Evolutionary conservation across 2,329 filamentous ascomycete species (phyloP).

Genomic region (Diaporthe citri): DNA sequence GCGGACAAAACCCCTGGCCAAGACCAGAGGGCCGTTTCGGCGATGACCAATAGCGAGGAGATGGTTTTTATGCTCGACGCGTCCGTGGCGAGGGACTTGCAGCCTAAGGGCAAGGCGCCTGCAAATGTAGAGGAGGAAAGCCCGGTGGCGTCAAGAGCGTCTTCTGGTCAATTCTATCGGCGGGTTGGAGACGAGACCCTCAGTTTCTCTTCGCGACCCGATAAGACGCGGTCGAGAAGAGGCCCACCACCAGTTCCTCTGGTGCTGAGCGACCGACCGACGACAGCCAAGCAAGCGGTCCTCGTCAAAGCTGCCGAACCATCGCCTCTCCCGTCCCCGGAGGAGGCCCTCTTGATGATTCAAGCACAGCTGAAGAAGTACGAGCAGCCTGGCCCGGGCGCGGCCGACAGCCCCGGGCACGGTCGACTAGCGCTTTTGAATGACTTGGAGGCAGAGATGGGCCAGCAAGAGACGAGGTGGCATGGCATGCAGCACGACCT

Average conservation of each 20-base stretch:
- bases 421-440: constrained; percentile 63
- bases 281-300: constrained; percentile 55
- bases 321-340: constrained; percentile 66
- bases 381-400: constrained; percentile 55
- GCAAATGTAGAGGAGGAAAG: constrained; percentile 42
- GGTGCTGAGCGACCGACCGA: constrained; percentile 55
- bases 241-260: constrained; percentile 70
- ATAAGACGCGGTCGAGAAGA: constrained; percentile 60
- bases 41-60: constrained; percentile 48
- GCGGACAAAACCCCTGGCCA: constrained; percentile 9
- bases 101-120: not conserved
- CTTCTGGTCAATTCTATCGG: constrained; percentile 61
- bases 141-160: constrained; percentile 41
- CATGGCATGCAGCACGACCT: constrained; percentile 67
- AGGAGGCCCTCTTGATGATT: constrained; percentile 62
- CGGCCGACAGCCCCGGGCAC: constrained; percentile 54
- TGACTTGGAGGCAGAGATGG: constrained; percentile 73
- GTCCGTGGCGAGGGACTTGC: constrained; percentile 43
- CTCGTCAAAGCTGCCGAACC: constrained; percentile 62
- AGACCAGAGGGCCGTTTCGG: constrained; percentile 46
- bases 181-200: constrained; percentile 71
- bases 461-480: constrained; percentile 71
- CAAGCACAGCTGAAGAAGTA: constrained; percentile 65
- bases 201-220: constrained; percentile 68
- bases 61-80: constrained; percentile 61